Evolutionary conservation across 2,329 filamentous ascomycete species (phyloP), one percentile per base, ranked within the genome.

Genomic region (Achaetomium macrosporum): DNA sequence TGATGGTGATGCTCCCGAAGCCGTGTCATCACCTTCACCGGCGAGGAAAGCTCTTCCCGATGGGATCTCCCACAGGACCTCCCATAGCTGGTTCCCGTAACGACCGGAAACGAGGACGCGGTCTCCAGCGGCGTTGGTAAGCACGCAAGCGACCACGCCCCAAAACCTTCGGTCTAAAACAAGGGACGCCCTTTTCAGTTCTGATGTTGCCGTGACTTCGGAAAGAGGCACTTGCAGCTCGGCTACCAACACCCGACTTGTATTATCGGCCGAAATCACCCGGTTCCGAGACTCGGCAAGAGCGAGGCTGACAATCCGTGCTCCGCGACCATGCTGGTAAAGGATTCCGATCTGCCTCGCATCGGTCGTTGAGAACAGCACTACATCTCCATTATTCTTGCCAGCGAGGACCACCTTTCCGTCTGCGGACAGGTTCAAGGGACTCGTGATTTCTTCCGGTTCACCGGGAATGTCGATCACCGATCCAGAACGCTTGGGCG

Each of bases 261-360:
- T 56, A 17, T 63, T 57, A 56, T 68, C 65, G 3, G 62, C 64
- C 20, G 63, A 65, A 20, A 64, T 47, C 12, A 67, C 45, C n/a
- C 64, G 19, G 16, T 55, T 54, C 3, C 37, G 51, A 13, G 56
- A 19, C 39, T 63, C 54, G 15, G 53, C 51, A 12, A 60, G 55
- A 1, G 55, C 54, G 19, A 68, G 47, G 25, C 36, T 17, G 6
- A 56, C 47, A 7, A 68, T 56, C 6, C 53, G 57, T 25, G 59
- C 50, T 1, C 55, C 54, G 25, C 44, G 35, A 2, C 45, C 52
- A 59, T 68, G 65, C 10, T 52, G 44, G 43, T 62, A 67, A 6
- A 67, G 51, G 17, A 56, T 46, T 0, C 48, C 42, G 2, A 50
- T 11, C 40, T 59, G 42, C 7, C 16, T 40, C 8, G 59, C 62